These are phyloP conservation scores for Dothideomycetes sp. DNA, from an alignment of 2,329 filamentous ascomycete genomes.

Conservation along the genomic window DNA sequence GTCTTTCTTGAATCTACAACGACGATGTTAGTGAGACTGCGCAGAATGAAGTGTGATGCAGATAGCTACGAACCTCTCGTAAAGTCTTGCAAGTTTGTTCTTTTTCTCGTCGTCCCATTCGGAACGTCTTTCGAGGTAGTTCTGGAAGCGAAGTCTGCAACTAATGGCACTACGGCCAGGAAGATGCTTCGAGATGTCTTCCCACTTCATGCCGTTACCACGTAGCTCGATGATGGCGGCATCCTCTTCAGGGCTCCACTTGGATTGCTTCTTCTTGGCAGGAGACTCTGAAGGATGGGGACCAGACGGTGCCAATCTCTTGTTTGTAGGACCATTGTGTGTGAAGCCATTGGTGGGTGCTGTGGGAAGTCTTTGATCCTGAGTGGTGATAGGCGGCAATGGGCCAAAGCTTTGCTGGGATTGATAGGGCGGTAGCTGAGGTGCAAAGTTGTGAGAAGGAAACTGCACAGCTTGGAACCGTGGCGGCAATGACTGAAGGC, in stretches of 20 bases:
- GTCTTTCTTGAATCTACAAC: constrained; percentile 77
- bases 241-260: constrained; percentile 92
- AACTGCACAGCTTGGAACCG: constrained; percentile 10
- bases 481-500: constrained; percentile 5
- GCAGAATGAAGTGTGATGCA: background rate
- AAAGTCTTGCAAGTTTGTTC: constrained; percentile 88
- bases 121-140: constrained; percentile 85
- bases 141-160: constrained; percentile 91
- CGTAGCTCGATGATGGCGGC: constrained; percentile 87
- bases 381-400: constrained; percentile 9
- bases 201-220: constrained; percentile 93
- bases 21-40: background rate
- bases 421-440: constrained; percentile 22
- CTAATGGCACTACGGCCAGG: constrained; percentile 89
- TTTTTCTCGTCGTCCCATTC: constrained; percentile 98
- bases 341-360: constrained; percentile 14
- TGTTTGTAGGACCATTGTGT: constrained; percentile 19
- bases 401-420: constrained; percentile 14
- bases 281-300: constrained; percentile 50
- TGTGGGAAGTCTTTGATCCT: constrained; percentile 15
- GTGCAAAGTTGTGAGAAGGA: constrained; percentile 16
- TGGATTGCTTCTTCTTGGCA: constrained; percentile 90
- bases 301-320: constrained; percentile 35
- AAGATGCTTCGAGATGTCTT: constrained; percentile 87
- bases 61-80: constrained; percentile 70